These are phyloP conservation scores for Camellia granthamiana DNA, from an alignment of 148 eudicot genomes.

Conservation along the genomic window DNA sequence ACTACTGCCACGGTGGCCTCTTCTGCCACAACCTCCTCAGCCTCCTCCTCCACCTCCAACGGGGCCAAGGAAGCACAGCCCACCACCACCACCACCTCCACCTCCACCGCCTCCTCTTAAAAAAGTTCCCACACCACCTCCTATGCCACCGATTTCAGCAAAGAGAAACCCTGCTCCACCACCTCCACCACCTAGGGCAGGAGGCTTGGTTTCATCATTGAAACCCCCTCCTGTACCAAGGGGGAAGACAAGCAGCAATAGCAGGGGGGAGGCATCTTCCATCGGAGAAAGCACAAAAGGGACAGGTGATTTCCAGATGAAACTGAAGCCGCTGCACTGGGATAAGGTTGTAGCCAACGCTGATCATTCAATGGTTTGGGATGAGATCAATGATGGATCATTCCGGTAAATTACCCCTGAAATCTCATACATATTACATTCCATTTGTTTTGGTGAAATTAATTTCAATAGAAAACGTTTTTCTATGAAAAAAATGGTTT, in stretches of 20 bases:
- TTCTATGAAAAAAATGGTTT: too few relatives aligned
- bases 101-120: constrained; percentile 27
- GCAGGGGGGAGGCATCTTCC: constrained; percentile 7
- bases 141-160: constrained; percentile 15
- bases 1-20: background rate
- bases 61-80: background rate
- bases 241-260: constrained; percentile 11
- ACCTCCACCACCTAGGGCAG: constrained; percentile 17
- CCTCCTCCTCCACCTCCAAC: constrained; percentile 13
- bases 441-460: background rate
- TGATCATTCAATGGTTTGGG: constrained; percentile 51
- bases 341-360: constrained; percentile 42
- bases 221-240: constrained; percentile 32
- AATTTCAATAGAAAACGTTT: too few relatives aligned
- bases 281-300: constrained; percentile 23
- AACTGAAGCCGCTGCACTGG: constrained; percentile 50
- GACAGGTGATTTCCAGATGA: constrained; percentile 16
- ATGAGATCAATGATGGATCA: constrained; percentile 43
- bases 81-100: constrained; percentile 9
- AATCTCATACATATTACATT: background rate
- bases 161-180: constrained; percentile 20
- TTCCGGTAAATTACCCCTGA: constrained; percentile 22
- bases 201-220: constrained; percentile 14
- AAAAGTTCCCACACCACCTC: constrained; percentile 24
- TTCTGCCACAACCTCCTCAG: constrained; percentile 16